A percentile compares a stretch with the other conserved stretches of the same genome.
These are phyloP conservation scores for Wickerhamomyces silvicola DNA, from an alignment of 805 yeast genomes.

Conservation along the genomic window DNA sequence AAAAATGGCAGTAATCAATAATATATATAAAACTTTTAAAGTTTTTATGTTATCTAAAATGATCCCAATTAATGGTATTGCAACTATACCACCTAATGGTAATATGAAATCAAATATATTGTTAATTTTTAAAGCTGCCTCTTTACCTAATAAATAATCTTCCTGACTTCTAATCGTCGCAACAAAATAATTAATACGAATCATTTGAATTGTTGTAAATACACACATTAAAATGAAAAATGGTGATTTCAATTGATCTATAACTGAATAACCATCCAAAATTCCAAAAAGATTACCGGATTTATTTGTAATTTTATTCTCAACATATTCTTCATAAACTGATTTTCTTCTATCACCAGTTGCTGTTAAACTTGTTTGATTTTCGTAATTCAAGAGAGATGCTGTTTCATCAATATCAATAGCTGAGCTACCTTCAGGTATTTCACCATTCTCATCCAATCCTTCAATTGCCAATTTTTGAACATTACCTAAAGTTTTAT, in stretches of 20 bases:
- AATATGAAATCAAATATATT: slow-evolving; percentile 78
- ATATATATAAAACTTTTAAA: slow-evolving; percentile 43
- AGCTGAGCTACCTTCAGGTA: slow-evolving; percentile 31
- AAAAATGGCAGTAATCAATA: slow-evolving; percentile 46
- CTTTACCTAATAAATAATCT: slow-evolving; percentile 52
- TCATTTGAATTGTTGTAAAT: slow-evolving; percentile 84
- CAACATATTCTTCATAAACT: slow-evolving; percentile 61
- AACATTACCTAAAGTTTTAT: slow-evolving; percentile 62
- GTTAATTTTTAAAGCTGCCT: slow-evolving; percentile 51
- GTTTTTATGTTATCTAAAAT: slow-evolving; percentile 71
- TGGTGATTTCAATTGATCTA: slow-evolving; percentile 41
- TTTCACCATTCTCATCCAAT: slow-evolving; percentile 61
- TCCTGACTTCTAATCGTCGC: slow-evolving; percentile 87
- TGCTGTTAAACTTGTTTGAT: slow-evolving; percentile 14
- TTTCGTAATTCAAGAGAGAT: slow-evolving; percentile 21
- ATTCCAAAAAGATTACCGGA: slow-evolving; percentile 67
- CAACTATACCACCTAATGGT: slow-evolving; percentile 81
- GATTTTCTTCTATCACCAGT: slow-evolving; percentile 40
- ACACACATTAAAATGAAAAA: slow-evolving; percentile 78
- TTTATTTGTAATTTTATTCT: slow-evolving; percentile 41
- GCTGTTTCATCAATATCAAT: slow-evolving; percentile 37
- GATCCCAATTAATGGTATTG: slow-evolving; percentile 83
- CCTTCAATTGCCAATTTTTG: slow-evolving; percentile 70
- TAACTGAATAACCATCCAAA: slow-evolving; percentile 55
- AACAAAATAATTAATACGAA: slow-evolving; percentile 86